These are phyloP conservation scores for Mikania micrantha DNA, from an alignment of 129 eudicot genomes.

Conservation along the genomic window DNA sequence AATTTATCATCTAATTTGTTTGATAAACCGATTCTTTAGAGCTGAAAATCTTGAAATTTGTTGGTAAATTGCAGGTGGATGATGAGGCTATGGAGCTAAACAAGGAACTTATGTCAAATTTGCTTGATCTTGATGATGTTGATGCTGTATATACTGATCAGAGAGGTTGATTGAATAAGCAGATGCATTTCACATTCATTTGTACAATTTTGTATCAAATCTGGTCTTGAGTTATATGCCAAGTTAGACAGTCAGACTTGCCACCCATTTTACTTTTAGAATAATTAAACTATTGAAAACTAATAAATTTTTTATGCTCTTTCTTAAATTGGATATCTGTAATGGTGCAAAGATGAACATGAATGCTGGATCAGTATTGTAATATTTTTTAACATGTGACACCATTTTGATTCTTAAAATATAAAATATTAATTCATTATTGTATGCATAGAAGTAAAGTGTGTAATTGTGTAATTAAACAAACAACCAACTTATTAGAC, in stretches of 20 bases:
- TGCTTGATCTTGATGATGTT: constrained; percentile 92
- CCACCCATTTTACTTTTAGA: background rate
- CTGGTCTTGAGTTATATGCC: background rate
- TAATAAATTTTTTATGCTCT: too few relatives aligned
- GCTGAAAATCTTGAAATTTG: background rate
- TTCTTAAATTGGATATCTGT: too few relatives aligned
- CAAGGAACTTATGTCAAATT: constrained; percentile 72
- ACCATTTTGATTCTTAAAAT: too few relatives aligned
- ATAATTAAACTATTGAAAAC: constrained; percentile 4
- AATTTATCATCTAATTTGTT: too few relatives aligned
- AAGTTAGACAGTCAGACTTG: background rate
- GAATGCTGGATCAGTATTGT: too few relatives aligned
- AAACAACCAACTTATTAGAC: too few relatives aligned
- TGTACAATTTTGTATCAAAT: constrained; percentile 22
- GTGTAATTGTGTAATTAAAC: too few relatives aligned
- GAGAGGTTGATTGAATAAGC: constrained; percentile 37
- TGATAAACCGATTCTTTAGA: background rate
- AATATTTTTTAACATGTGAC: too few relatives aligned
- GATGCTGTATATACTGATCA: constrained; percentile 99
- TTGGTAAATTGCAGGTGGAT: constrained; percentile 54
- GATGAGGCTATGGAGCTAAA: constrained; percentile 95
- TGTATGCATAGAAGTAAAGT: too few relatives aligned
- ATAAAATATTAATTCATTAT: too few relatives aligned
- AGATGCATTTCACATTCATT: background rate
- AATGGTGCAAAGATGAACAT: too few relatives aligned